Conservation (phyloP, 1,284 basidiomycete genomes). For the Rhodotorula mucilaginosa region DNA sequence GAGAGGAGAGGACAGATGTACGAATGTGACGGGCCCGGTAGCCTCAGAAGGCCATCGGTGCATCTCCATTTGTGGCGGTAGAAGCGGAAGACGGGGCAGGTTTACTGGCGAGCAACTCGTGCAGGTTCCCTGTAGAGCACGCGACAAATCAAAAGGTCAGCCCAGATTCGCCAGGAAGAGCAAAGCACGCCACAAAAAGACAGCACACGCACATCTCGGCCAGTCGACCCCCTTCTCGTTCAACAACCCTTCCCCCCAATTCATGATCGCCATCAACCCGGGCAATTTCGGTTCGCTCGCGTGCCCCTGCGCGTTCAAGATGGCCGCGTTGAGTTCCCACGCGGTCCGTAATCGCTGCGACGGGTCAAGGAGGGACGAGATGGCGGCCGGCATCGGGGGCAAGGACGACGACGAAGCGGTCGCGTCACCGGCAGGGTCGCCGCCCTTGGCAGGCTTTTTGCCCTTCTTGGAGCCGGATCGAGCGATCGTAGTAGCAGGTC, state of each 20-base stretch:
- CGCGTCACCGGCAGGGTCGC: neutral
- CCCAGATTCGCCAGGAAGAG: no score
- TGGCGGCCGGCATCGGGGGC: slow-evolving; percentile 58
- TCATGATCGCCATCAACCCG: slow-evolving; percentile 77
- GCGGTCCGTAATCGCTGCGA: slow-evolving; percentile 89
- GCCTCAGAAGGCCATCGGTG: neutral
- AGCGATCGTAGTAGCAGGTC: neutral
- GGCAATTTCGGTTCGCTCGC: slow-evolving; percentile 88
- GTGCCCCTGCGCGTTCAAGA: slow-evolving; percentile 84
- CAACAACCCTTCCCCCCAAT: slow-evolving; percentile 82
- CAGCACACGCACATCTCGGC: slow-evolving; percentile 31
- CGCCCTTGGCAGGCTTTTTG: slow-evolving; percentile 30
- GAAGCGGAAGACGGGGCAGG: no score
- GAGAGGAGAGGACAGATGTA: neutral
- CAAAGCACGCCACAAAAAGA: no score
- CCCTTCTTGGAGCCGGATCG: slow-evolving; percentile 4
- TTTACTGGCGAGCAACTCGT: slow-evolving; percentile 11
- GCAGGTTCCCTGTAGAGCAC: slow-evolving; percentile 9
- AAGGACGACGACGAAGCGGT: neutral
- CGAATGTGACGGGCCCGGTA: no score
- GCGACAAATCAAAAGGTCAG: neutral
- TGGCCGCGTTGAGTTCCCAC: slow-evolving; percentile 85
- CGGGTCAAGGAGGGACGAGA: slow-evolving; percentile 75
- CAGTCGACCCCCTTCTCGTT: slow-evolving; percentile 54
- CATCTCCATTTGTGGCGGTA: neutral